Evolutionary conservation across 139 green algal genomes (phyloP), one percentile per base, ranked within the genome.

Genomic region (Ettlia oleoabundans): DNA sequence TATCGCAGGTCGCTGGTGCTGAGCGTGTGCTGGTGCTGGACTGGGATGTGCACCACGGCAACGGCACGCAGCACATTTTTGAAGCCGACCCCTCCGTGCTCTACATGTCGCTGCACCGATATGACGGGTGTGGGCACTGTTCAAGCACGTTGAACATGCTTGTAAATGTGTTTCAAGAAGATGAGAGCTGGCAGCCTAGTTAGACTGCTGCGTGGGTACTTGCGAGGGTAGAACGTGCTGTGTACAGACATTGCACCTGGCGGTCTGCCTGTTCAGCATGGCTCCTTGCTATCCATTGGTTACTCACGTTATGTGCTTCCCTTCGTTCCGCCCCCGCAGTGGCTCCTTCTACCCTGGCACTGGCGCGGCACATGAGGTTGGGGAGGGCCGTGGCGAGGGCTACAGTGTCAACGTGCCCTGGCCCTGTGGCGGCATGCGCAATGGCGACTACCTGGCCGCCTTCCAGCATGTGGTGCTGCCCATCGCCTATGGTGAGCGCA

Each of bases 321-420:
- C n/a, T n/a, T n/a, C n/a, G n/a, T n/a, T n/a, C 66, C 37, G 21
- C 15, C 19, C 66, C 37, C 37, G 40, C 63, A 82, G 77, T 13
- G 79, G 79, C 68, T 61, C 42, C n/a, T 84, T 89, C 35, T 90
- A 86, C 38, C 86, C 86, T 1, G 79, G 79, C 69, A 90, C 64
- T 24, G 86, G 86, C 1, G 43, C 69, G 21, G 61, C 76, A 30
- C 41, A 82, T 15, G 86, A 90, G 55, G 77, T 76, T 10, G 86
- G 86, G n/a, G 28, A 70, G 38, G 84, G 73, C 38, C 24, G 22
- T 6, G 83, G 63, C 43, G 76, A 53, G 40, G 95, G 95, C 33
- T 76, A 81, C 70, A 97, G 85, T 7, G 90, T 97, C 69, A 97
- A 97, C 82, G 76, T 97, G 4, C 89, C 92, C 41, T 66, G 77